A percentile compares a stretch with the other conserved stretches of the same genome.
These are phyloP conservation scores for Protomyces gravidus DNA, from an alignment of 1,139 yeast genomes.

Conservation along the genomic window DNA sequence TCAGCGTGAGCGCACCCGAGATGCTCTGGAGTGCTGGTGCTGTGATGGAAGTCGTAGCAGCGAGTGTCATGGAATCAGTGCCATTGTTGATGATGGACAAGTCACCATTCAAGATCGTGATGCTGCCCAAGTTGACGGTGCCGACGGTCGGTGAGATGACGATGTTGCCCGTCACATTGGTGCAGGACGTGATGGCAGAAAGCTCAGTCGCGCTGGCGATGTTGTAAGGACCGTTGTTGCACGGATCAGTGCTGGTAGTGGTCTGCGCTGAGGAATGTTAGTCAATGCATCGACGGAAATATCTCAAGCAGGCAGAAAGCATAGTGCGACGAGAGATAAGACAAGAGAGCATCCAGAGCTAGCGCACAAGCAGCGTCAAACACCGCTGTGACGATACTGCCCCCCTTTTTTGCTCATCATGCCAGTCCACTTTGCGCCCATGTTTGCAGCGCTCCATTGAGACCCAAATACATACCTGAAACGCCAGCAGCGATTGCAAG, in stretches of 20 bases:
- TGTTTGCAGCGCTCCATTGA: background rate
- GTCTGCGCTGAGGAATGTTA: background rate
- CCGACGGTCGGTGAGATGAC: conserved; percentile 58
- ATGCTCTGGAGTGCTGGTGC: conserved; percentile 78
- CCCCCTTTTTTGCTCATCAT: too few species aligned
- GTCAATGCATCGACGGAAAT: background rate
- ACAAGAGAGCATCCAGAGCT: too few species aligned
- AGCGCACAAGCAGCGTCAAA: too few species aligned
- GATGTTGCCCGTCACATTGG: conserved; percentile 75
- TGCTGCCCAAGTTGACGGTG: conserved; percentile 48
- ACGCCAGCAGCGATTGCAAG: background rate
- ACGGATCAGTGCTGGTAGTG: conserved; percentile 19
- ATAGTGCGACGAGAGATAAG: too few species aligned
- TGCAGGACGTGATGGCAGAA: conserved; percentile 67
- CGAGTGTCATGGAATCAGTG: conserved; percentile 56
- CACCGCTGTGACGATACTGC: too few species aligned
- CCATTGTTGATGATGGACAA: conserved; percentile 48
- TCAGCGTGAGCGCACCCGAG: conserved; percentile 62
- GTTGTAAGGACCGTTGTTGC: conserved; percentile 42
- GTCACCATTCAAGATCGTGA: conserved; percentile 71
- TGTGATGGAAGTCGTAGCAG: conserved; percentile 47
- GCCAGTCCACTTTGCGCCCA: too few species aligned
- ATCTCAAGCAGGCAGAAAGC: too few species aligned
- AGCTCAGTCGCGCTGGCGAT: conserved; percentile 68
- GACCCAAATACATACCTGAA: background rate